Conservation (phyloP, 164 flowering plant genomes). For the Magnolia changhungtana region DNA sequence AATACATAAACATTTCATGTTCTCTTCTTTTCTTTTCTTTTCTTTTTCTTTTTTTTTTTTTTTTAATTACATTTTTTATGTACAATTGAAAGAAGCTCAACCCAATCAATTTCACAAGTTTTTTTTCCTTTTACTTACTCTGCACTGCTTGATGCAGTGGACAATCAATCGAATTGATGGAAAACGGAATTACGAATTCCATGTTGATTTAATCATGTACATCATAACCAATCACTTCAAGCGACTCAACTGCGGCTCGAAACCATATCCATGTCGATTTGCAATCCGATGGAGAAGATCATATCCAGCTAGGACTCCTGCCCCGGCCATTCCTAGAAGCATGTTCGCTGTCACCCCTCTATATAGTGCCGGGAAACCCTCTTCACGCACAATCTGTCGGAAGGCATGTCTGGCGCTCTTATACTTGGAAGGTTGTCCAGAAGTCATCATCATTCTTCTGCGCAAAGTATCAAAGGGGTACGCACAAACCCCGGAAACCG, state of each 20-base stretch:
- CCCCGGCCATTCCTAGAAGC: slow-evolving; percentile 92
- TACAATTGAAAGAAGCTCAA: not conserved
- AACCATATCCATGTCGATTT: slow-evolving; percentile 33
- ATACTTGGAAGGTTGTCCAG: slow-evolving; percentile 84
- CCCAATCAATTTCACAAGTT: not conserved
- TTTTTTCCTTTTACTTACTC: not conserved
- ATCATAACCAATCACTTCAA: slow-evolving; percentile 30
- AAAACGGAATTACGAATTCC: not conserved
- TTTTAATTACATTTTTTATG: too few species aligned
- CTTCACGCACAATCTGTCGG: slow-evolving; percentile 64
- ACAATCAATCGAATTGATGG: not conserved
- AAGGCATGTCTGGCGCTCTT: slow-evolving; percentile 63
- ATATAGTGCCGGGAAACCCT: slow-evolving; percentile 66
- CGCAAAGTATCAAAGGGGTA: slow-evolving; percentile 92
- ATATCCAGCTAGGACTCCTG: slow-evolving; percentile 94
- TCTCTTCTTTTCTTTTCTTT: too few species aligned
- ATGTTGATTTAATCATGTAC: too few species aligned
- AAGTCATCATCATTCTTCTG: slow-evolving; percentile 96
- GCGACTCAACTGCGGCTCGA: slow-evolving; percentile 37
- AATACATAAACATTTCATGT: too few species aligned
- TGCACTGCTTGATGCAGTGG: not conserved
- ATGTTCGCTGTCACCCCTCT: slow-evolving; percentile 90
- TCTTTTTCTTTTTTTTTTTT: too few species aligned
- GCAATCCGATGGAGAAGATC: slow-evolving; percentile 71
- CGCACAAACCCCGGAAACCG: slow-evolving; percentile 84